phyloP scores from a whole-genome alignment of 139 green algal species.

The Picochlorum sp. region DNA sequence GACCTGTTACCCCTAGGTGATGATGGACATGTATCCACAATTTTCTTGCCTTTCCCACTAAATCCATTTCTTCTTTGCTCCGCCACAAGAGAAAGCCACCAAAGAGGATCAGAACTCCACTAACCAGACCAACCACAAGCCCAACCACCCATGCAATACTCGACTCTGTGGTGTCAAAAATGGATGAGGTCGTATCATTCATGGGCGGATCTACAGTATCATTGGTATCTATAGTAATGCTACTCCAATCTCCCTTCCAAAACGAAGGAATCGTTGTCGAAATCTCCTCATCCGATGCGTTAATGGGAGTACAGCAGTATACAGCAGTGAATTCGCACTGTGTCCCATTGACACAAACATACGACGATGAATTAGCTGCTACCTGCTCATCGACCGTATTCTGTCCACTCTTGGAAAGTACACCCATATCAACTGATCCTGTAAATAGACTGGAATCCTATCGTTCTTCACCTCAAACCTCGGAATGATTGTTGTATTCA shows the following conservation, averaged over 20 bases:
- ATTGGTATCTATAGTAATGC: neutral
- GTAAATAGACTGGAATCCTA: conserved; percentile 40
- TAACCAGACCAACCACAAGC: conserved; percentile 8
- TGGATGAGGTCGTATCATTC: neutral
- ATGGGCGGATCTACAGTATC: neutral
- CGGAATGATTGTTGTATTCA: conserved; percentile 32
- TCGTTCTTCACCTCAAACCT: conserved; percentile 37
- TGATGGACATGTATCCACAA: neutral
- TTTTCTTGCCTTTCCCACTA: neutral
- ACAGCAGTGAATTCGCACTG: conserved; percentile 31
- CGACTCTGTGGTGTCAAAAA: neutral
- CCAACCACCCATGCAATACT: conserved; percentile 15
- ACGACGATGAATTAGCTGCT: neutral
- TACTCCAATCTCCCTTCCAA: conserved; percentile 25
- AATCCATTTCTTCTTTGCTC: neutral
- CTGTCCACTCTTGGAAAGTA: conserved; percentile 12
- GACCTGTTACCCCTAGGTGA: neutral
- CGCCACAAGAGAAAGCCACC: neutral
- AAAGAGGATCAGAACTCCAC: neutral
- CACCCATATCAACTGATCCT: conserved; percentile 42
- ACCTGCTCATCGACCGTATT: neutral
- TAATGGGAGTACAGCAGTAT: conserved; percentile 43
- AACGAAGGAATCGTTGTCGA: conserved; percentile 22
- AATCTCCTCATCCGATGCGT: conserved; percentile 14
- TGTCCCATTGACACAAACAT: neutral